These are phyloP conservation scores for Gossypium trilobum DNA, from an alignment of 441 rosid species.

Conservation along the genomic window DNA sequence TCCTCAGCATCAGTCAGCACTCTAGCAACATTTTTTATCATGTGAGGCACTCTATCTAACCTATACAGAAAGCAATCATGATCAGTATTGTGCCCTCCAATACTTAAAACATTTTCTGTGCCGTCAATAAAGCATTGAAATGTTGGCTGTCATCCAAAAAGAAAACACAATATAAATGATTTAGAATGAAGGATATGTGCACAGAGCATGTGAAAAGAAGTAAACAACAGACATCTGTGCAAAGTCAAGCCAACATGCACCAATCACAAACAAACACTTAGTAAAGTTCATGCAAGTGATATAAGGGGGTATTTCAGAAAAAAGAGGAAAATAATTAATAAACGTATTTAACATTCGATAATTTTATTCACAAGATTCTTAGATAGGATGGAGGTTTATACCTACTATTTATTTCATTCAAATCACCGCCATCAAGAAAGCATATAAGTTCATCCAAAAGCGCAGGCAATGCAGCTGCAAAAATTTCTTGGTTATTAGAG, in stretches of 20 bases:
- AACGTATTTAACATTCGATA: not conserved
- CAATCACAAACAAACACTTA: not conserved
- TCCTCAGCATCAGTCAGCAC: conserved; percentile 77
- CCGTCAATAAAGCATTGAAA: not conserved
- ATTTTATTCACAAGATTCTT: conserved; percentile 19
- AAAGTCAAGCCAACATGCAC: not conserved
- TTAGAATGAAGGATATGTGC: not conserved
- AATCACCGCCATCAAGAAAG: conserved; percentile 73
- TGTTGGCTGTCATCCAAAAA: not conserved
- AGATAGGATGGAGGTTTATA: conserved; percentile 25
- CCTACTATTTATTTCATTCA: conserved; percentile 70
- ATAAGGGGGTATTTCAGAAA: not conserved
- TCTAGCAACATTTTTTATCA: conserved; percentile 74
- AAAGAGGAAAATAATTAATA: conserved; percentile 6
- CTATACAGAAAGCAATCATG: conserved; percentile 32
- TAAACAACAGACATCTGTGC: not conserved
- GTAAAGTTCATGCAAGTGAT: not conserved
- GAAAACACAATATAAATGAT: not conserved
- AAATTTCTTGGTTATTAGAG: conserved; percentile 83
- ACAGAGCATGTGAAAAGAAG: conserved; percentile 4
- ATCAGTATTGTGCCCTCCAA: conserved; percentile 12
- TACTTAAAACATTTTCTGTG: not conserved
- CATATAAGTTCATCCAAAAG: conserved; percentile 92
- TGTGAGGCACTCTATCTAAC: conserved; percentile 69
- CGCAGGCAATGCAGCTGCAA: conserved; percentile 92